Evolutionary conservation across 371 early-diverging fungal genomes (phyloP), one percentile per base, ranked within the genome.

Genomic region (Entomophthora muscae): DNA sequence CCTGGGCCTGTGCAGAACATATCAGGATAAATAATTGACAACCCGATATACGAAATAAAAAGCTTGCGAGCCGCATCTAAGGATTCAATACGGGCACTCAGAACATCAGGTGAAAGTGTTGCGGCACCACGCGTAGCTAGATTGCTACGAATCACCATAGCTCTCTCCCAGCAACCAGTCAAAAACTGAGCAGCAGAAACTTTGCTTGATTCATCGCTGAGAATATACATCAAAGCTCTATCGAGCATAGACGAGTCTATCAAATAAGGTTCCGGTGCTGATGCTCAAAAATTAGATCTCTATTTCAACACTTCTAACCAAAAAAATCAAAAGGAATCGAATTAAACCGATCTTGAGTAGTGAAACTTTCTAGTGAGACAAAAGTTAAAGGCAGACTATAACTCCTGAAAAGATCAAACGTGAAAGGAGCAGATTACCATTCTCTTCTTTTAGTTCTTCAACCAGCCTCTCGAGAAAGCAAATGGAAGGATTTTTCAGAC

Each of bases 1-100:
- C 70, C 32, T 65, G 24, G 32, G 17, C 51, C n/a, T 1, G 13
- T 29, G 23, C 13, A 22, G 42, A 52, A 65, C 54, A 33, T 55
- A 28, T 60, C 54, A 12, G 53, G 61, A 22, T 26, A 60, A 3
- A 26, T 28, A 12, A 61, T 3, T 32, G 33, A 21, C 21, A 61
- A 30, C 5, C 61, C 21, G 17, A 28, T 1, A 27, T 22, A 57
- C 42, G n/a, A 13, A 52, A 58, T 7, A 33, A 42, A 57, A 24
- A 51, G 21, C 28, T 42, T 17, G 30, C 23, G 29, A 64, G 52
- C 22, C 1, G 29, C 1, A 21, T 59, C 21, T 22, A 59, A 59
- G 22, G 42, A 42, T 5, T 42, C 42, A 17, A 42, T 5, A 17
- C 42, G 42, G 42, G 10, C 10, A 17, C 17, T 42, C 10, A 42